Evolutionary conservation across 495 filamentous ascomycete genomes (phyloP).

Genomic region (Penicillium psychrofluorescens): DNA sequence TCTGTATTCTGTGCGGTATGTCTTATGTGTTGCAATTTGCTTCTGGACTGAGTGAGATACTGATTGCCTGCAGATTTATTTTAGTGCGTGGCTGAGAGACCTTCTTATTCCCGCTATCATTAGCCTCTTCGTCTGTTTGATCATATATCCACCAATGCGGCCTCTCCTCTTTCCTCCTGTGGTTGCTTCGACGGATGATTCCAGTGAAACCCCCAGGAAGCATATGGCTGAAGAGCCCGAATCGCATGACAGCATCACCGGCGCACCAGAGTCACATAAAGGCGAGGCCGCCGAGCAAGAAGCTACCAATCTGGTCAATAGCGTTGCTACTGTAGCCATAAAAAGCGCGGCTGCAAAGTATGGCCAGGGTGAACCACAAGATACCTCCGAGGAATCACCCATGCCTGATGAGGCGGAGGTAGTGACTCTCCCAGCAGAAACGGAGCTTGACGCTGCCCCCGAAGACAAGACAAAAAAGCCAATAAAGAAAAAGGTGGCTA

Average conservation of each 20-base stretch:
- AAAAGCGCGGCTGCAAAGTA: constrained; percentile 71
- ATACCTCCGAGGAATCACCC: constrained; percentile 32
- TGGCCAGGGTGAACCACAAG: constrained; percentile 43
- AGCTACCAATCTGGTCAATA: constrained; percentile 72
- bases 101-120: constrained; percentile 59
- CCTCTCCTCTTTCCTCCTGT: constrained; percentile 66
- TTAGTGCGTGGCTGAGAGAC: constrained; percentile 66
- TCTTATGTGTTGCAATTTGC: neutral
- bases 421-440: constrained; percentile 46
- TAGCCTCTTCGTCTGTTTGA: constrained; percentile 52
- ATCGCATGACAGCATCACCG: constrained; percentile 71
- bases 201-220: constrained; percentile 57
- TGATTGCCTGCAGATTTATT: constrained; percentile 49
- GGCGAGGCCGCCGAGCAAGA: constrained; percentile 85
- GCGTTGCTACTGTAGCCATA: constrained; percentile 66
- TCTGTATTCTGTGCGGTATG: constrained; percentile 55
- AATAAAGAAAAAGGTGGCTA: constrained; percentile 72
- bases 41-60: neutral
- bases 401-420: constrained; percentile 57
- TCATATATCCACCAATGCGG: constrained; percentile 59
- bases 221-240: constrained; percentile 64
- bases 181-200: constrained; percentile 42
- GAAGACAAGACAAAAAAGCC: constrained; percentile 83
- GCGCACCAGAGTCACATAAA: constrained; percentile 75
- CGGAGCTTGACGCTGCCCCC: constrained; percentile 45